A percentile compares a stretch with the other conserved stretches of the same genome.
Conservation (phyloP, 2,329 filamentous ascomycete genomes). For the Talaromyces verruculosus region DNA sequence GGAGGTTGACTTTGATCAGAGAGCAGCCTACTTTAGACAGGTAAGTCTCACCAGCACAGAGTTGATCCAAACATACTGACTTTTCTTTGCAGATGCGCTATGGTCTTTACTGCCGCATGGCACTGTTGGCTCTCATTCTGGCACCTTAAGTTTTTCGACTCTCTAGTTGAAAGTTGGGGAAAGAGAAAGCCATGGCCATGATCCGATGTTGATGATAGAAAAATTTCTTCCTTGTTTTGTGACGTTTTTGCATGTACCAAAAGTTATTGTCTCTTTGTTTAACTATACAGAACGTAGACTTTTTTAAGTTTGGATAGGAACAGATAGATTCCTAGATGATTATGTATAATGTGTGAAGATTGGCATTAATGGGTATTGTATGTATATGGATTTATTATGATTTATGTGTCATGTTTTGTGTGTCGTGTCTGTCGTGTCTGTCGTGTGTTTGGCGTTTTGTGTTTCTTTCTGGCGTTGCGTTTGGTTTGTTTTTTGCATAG, state of each 20-base stretch:
- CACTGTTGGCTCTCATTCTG: slow-evolving; percentile 91
- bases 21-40: slow-evolving; percentile 98
- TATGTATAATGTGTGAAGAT: slow-evolving; percentile 18
- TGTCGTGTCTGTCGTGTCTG: slow-evolving; percentile 6
- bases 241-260: slow-evolving; percentile 20
- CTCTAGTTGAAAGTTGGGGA: not conserved
- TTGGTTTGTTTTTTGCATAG: slow-evolving; percentile 16
- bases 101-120: slow-evolving; percentile 97
- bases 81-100: slow-evolving; percentile 75
- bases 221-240: slow-evolving; percentile 4
- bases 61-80: slow-evolving; percentile 43
- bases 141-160: slow-evolving; percentile 42
- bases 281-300: slow-evolving; percentile 10
- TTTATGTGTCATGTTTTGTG: slow-evolving; percentile 17
- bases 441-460: slow-evolving; percentile 6
- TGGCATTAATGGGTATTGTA: slow-evolving; percentile 16
- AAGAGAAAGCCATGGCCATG: not conserved
- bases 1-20: slow-evolving; percentile 96
- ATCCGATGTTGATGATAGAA: not conserved
- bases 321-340: slow-evolving; percentile 21
- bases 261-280: slow-evolving; percentile 18
- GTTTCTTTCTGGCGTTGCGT: slow-evolving; percentile 9
- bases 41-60: slow-evolving; percentile 59
- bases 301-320: slow-evolving; percentile 8
- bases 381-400: slow-evolving; percentile 15